phyloP scores from a whole-genome alignment of 306 rosid species.

The Corylus americana region DNA sequence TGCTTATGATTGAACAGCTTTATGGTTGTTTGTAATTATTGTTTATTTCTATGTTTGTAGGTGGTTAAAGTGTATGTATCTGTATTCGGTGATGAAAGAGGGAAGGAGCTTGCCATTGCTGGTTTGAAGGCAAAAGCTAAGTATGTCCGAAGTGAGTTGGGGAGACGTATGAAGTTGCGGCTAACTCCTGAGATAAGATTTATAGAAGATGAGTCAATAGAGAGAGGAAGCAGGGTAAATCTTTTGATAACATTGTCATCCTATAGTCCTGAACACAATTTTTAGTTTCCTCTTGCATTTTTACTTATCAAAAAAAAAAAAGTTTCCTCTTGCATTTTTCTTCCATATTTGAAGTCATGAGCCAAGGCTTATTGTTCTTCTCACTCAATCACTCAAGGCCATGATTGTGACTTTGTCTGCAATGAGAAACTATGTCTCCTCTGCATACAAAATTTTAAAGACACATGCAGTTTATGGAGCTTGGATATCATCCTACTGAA shows the following conservation, averaged over 20 bases:
- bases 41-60: slow-evolving; percentile 31
- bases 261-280: background rate
- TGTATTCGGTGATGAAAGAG: slow-evolving; percentile 92
- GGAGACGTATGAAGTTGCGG: slow-evolving; percentile 86
- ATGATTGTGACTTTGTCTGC: background rate
- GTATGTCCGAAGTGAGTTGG: slow-evolving; percentile 78
- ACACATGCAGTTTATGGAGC: background rate
- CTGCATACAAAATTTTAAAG: background rate
- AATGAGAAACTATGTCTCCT: background rate
- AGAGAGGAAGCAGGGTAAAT: slow-evolving; percentile 94
- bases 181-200: slow-evolving; percentile 92
- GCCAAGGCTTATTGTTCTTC: background rate
- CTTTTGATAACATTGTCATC: background rate
- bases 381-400: background rate
- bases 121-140: slow-evolving; percentile 91
- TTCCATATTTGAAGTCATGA: background rate
- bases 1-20: background rate
- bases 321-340: background rate
- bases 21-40: background rate
- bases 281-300: background rate
- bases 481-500: background rate
- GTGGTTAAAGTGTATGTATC: slow-evolving; percentile 90
- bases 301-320: background rate
- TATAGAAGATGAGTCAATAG: slow-evolving; percentile 82
- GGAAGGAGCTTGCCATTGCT: slow-evolving; percentile 84